A percentile compares a stretch with the other conserved stretches of the same genome.
phyloP scores from a whole-genome alignment of 2,329 filamentous ascomycete species.

The Fusarium odoratissimum region DNA sequence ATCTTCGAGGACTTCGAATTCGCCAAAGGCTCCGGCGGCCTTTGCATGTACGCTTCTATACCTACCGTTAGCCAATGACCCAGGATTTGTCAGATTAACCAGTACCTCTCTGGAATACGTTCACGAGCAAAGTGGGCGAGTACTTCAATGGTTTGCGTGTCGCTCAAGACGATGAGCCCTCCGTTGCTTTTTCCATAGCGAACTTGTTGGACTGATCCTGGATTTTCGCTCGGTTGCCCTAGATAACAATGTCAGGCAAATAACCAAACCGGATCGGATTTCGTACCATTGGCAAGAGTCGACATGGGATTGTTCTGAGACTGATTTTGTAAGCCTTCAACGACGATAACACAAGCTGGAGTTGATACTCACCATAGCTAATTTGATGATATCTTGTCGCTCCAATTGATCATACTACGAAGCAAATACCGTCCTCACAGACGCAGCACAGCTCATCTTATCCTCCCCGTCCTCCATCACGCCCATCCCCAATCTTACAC shows the following conservation, averaged over 20 bases:
- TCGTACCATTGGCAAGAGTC: constrained; percentile 29
- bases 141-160: constrained; percentile 66
- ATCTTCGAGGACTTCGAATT: constrained; percentile 21
- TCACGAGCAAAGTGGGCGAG: constrained; percentile 69
- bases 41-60: constrained; percentile 20
- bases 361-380: neutral
- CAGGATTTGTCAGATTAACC: fast-evolving
- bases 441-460: neutral
- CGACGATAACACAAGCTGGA: too few relatives aligned
- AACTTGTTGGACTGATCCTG: constrained; percentile 37
- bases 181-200: constrained; percentile 44
- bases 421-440: fast-evolving
- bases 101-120: constrained; percentile 64
- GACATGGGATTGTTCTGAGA: constrained; percentile 2
- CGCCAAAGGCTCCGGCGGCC: constrained; percentile 22
- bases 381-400: neutral
- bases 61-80: fast-evolving
- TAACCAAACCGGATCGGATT: fast-evolving
- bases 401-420: neutral
- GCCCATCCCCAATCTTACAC: neutral
- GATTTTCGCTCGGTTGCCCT: constrained; percentile 43
- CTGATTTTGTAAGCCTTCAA: neutral
- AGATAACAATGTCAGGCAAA: neutral
- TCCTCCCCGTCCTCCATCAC: neutral
- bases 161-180: constrained; percentile 59